Base-by-base conservation (phyloP, 2,329 filamentous ascomycete genomes). In the Colletotrichum viniferum region DNA sequence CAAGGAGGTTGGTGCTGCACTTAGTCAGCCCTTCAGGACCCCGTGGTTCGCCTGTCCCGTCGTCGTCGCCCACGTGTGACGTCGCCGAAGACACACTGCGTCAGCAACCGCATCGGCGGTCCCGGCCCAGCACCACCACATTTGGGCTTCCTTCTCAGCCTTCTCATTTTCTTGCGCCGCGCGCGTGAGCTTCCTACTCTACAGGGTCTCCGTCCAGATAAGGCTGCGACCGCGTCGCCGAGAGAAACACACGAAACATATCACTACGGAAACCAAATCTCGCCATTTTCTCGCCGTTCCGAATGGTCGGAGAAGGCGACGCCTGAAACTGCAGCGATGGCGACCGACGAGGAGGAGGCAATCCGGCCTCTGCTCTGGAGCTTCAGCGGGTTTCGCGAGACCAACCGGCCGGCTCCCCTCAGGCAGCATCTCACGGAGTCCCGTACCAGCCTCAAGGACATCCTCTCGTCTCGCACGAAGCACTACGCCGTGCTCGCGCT, bases 401-500 rank as follows among this genome's bases (percentile, higher is more conserved):
- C 71, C 26, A 72, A 48, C 28, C 64, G 73, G 56, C 63, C 73
- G 55, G 70, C 69, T 13, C 73, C 73, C n/a, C 30, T 75, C 26
- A 75, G 69, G 58, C 69, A 70, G 52, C 73, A 75, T 26, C 58
- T 75, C 32, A 73, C 36, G 21, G 69, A 75, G 73, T 75, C 73
- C 16, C 73, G 73, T 21, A 75, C 56, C 32, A 64, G 63, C 34
- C 69, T 75, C 16, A 60, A 75, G 36, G 69, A 75, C 28, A 26
- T 75, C 4, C 58, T 75, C 3, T 30, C 80, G 34, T 86, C 85
- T 18, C 82, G 82, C 55, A 77, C 80, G 56, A 89, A 88, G 79
- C 88, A 89, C 79, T 88, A 85, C 79, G 62, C 86, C 63, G 79
- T 88, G 76, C 81, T 89, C 77, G 81, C 78, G 5, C 79, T 88